Conservation (phyloP, 1,139 yeast species). For the Pichia sp. region DNA sequence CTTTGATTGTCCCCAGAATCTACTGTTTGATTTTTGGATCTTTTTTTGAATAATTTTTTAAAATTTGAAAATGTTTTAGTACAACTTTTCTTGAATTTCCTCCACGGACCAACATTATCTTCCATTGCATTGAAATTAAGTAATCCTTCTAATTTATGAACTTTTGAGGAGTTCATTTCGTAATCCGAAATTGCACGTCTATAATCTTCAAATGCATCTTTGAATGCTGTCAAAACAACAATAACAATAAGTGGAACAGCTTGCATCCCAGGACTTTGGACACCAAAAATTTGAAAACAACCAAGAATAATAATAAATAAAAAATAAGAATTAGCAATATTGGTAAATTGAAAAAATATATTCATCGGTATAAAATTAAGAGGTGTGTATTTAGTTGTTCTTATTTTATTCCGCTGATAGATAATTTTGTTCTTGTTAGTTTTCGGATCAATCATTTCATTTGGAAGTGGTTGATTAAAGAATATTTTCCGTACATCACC, state of each 20-base stretch:
- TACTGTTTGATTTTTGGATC: constrained; percentile 23
- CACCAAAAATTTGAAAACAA: constrained; percentile 49
- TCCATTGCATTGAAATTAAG: constrained; percentile 40
- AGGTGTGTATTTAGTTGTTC: constrained; percentile 58
- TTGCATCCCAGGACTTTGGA: constrained; percentile 48
- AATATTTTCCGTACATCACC: constrained; percentile 22
- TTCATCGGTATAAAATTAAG: constrained; percentile 49
- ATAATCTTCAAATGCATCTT: constrained; percentile 55
- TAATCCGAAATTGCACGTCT: constrained; percentile 47
- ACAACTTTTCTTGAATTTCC: constrained; percentile 41
- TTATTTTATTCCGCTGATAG: constrained; percentile 50
- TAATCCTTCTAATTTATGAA: constrained; percentile 39
- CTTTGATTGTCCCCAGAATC: neutral
- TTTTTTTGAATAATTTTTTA: constrained; percentile 49
- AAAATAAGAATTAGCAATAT: constrained; percentile 53
- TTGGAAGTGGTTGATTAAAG: constrained; percentile 27
- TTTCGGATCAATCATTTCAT: constrained; percentile 25
- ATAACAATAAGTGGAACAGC: constrained; percentile 57
- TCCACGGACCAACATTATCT: constrained; percentile 46
- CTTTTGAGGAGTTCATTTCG: constrained; percentile 47
- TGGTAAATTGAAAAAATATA: constrained; percentile 43
- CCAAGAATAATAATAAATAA: constrained; percentile 47
- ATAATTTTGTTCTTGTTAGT: constrained; percentile 18
- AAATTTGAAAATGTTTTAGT: constrained; percentile 26
- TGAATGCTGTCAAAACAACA: constrained; percentile 47